Evolutionary conservation across 257 asterid genomes (phyloP), one percentile per base, ranked within the genome.

Genomic region (Plantago ovata): DNA sequence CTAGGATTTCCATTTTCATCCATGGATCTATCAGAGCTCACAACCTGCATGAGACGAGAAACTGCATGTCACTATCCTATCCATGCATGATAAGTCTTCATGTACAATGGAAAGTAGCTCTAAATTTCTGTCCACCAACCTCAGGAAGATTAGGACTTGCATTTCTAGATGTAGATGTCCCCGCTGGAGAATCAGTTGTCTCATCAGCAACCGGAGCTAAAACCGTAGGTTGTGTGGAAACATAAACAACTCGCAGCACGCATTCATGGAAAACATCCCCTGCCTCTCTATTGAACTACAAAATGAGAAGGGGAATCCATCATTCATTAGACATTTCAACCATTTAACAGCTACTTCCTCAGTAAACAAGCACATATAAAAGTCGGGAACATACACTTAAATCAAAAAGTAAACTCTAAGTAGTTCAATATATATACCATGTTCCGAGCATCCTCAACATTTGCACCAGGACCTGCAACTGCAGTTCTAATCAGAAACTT

Each of bases 401-500:
- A 38, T 10, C 19, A 59, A 2, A 28, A 21, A 9, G 41, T 18
- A 46, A 65, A 4, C 4, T n/a, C 15, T 9, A 33, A 43, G 43
- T 11, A 33, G 24, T 28, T 20, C 6, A 8, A 38, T 11, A 39
- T 3, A 53, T 36, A 13, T 67, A 78, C 87, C 80, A 75, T 56
- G 52, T 63, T 71, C 33, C 59, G 76, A 55, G 75, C 72, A 64
- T 75, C 82, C 70, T 72, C 82, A 0, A 18, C 38, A 18, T 69
- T 74, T 16, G 72, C 56, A 50, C n/a, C 70, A 44, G 80, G 66
- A 48, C 63, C 56, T 50, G 78, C 85, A 60, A 71, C 62, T 10
- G 67, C 78, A 66, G 86, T 81, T 76, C 71, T 81, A 72, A 86
- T 73, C 75, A 80, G 76, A 77, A 86, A 84, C 68, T 77, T 84